Base-by-base conservation (phyloP, 2,329 filamentous ascomycete species). In the Fusarium tjaetaba region DNA sequence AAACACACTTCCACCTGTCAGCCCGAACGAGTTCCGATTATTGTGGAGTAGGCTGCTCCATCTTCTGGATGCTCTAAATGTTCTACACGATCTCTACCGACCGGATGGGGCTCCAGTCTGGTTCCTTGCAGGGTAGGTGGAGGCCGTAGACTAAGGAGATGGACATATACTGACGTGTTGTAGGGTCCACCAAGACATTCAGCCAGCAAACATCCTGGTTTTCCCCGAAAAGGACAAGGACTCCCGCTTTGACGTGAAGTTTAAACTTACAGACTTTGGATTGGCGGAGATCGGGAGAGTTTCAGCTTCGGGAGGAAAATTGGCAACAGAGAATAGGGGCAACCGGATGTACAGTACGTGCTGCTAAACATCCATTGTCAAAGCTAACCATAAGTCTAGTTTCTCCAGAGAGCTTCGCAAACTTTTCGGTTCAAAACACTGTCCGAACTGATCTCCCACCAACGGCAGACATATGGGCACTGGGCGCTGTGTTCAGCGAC, bases 401-500 rank as follows among this genome's bases (percentile, higher is more conserved):
- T 14, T n/a, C 71, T 4, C 71, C 71, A 1, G 69, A 72, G 9
- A 60, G 26, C 1, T 70, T 48, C 3, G 10, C 32, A 2, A 56
- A 56, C 1, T 46, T 41, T 18, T 5, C n/a, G 0, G 18, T 63
- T 5, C n/a, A 61, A 28, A 15, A 49, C 34, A 16, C 41, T 1
- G 41, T 43, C 10, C 6, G 41, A 43, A 43, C n/a, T 5, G n/a
- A 43, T 24, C 41, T 43, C 0, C n/a, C 51, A 16, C n/a, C 53
- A 2, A 46, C 24, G 1, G 52, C 42, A 28, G 69, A 72, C 11
- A 26, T 70, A 1, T 72, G 71, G 71, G 57, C 65, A 0, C 49
- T 73, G 1, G 71, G 71, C 2, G 69, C 71, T 2, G 63, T 74
- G 4, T 72, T 51, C 16, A 74, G 70, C n/a, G 72, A 74, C 9